Conservation (phyloP, 176 grass and related monocot species). For the Tuctoria greenei region DNA sequence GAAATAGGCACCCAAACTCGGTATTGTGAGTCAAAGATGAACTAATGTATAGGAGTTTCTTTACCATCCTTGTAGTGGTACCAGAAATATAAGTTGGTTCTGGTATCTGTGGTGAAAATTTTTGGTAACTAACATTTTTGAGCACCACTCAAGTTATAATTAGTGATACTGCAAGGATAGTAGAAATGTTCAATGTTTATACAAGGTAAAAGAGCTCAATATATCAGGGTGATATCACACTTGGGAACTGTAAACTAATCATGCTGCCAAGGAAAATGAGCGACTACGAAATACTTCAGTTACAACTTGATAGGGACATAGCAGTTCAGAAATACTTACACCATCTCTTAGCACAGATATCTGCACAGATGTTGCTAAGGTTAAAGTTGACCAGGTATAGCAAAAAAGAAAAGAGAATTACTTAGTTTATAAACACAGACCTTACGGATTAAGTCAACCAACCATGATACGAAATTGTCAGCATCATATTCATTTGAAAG, state of each 20-base stretch:
- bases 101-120: not conserved
- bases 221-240: not conserved
- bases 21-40: constrained; percentile 2
- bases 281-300: constrained; percentile 6
- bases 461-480: constrained; percentile 55
- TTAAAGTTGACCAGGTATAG: constrained; percentile 3
- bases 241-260: not conserved
- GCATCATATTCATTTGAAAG: constrained; percentile 50
- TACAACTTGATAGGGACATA: constrained; percentile 2
- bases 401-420: not conserved
- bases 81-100: not conserved
- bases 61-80: not conserved
- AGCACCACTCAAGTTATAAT: not conserved
- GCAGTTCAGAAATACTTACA: constrained; percentile 54
- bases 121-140: not conserved
- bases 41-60: not conserved
- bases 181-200: not conserved
- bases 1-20: not conserved
- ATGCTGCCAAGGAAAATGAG: constrained; percentile 8
- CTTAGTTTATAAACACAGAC: constrained; percentile 26
- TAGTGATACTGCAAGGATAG: not conserved
- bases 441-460: constrained; percentile 54
- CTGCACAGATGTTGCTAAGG: constrained; percentile 41
- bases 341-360: constrained; percentile 43
- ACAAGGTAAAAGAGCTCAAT: not conserved